A percentile compares a stretch with the other conserved stretches of the same genome.
These are phyloP conservation scores for Raddia guianensis DNA, from an alignment of 176 grass and related monocot species.

Conservation along the genomic window DNA sequence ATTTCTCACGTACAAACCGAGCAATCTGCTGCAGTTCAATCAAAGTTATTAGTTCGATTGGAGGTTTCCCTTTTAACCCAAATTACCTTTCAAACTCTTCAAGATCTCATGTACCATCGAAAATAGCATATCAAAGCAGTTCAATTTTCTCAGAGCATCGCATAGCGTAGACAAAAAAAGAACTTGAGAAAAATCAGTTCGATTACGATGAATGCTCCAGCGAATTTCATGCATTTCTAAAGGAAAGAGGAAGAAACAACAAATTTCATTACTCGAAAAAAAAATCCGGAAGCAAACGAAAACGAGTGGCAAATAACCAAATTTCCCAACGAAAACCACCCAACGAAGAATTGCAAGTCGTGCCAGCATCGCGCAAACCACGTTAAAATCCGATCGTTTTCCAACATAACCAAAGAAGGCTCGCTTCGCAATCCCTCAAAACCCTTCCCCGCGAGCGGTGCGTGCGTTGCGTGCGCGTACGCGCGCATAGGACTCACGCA, in stretches of 20 bases:
- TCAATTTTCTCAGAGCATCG: background rate
- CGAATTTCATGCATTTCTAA: background rate
- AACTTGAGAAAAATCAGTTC: background rate
- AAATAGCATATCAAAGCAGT: background rate
- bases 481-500: background rate
- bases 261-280: background rate
- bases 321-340: background rate
- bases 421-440: background rate
- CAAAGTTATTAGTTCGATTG: background rate
- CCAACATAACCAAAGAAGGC: background rate
- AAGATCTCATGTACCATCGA: background rate
- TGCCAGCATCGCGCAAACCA: background rate
- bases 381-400: slow-evolving; percentile 11
- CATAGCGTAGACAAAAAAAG: background rate
- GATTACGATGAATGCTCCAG: background rate
- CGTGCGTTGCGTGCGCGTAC: background rate
- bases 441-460: background rate
- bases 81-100: background rate
- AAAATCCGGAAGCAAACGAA: background rate
- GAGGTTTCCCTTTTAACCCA: background rate
- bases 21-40: background rate
- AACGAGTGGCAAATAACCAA: too few species aligned
- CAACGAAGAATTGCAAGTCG: background rate
- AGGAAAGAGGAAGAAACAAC: background rate
- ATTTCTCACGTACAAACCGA: slow-evolving; percentile 13